Conservation (phyloP, 331 rosid species). For the Pyracantha coccinea region DNA sequence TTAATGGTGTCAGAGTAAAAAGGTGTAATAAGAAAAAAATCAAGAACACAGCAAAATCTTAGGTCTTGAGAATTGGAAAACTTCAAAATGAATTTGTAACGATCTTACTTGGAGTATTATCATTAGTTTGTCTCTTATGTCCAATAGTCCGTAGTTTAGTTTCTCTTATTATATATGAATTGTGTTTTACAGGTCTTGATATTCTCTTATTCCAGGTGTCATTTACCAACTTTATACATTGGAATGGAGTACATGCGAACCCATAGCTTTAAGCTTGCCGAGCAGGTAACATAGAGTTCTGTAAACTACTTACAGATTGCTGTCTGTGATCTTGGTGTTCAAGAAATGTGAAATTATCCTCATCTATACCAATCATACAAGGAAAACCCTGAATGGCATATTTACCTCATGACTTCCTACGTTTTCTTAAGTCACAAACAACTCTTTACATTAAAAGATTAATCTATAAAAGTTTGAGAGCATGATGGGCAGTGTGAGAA, state of each 20-base stretch:
- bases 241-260: slow-evolving; percentile 99
- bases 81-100: neutral
- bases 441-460: neutral
- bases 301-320: neutral
- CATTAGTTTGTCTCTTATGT: neutral
- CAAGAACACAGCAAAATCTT: neutral
- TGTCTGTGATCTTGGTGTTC: neutral
- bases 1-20: neutral
- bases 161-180: slow-evolving; percentile 44
- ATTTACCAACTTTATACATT: slow-evolving; percentile 89
- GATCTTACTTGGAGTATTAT: neutral
- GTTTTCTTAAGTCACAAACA: neutral
- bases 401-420: neutral
- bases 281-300: slow-evolving; percentile 50
- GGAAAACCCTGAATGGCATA: neutral
- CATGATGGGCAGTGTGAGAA: neutral
- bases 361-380: neutral
- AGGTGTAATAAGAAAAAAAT: neutral
- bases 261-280: slow-evolving; percentile 95
- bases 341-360: neutral
- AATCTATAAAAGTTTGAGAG: neutral
- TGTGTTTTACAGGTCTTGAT: slow-evolving; percentile 55
- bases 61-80: neutral
- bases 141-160: neutral
- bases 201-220: slow-evolving; percentile 93